phyloP scores from a whole-genome alignment of 2,329 filamentous ascomycete species.

The Corinectria fuckeliana region DNA sequence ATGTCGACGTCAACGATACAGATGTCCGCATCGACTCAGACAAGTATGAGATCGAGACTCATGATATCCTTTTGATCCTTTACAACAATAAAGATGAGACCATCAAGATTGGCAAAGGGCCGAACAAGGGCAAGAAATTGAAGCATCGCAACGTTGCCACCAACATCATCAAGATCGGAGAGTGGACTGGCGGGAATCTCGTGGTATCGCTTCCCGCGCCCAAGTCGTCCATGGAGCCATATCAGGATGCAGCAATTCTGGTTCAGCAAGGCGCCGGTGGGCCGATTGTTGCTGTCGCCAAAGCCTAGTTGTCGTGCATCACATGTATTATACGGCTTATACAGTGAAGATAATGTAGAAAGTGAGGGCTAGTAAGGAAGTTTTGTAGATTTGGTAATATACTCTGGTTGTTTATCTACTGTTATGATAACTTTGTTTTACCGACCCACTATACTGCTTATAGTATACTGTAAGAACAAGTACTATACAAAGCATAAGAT shows the following conservation, averaged over 20 bases:
- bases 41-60: slow-evolving; percentile 17
- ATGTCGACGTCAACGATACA: slow-evolving; percentile 32
- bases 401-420: no score
- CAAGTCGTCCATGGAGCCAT: slow-evolving; percentile 28
- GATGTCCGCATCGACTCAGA: slow-evolving; percentile 34
- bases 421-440: no score
- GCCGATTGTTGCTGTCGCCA: slow-evolving; percentile 35
- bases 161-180: slow-evolving; percentile 42
- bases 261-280: slow-evolving; percentile 39
- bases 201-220: slow-evolving; percentile 33
- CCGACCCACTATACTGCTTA: no score
- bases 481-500: no score
- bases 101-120: slow-evolving; percentile 42
- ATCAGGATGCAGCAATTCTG: slow-evolving; percentile 37
- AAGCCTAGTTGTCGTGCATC: slow-evolving; percentile 25
- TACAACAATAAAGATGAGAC: slow-evolving; percentile 38
- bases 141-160: slow-evolving; percentile 42
- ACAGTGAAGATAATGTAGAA: no score
- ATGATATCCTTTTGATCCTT: slow-evolving; percentile 32
- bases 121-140: slow-evolving; percentile 46
- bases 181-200: slow-evolving; percentile 44
- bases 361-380: no score
- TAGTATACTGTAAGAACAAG: no score
- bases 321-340: no score
- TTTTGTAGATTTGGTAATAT: no score